A percentile compares a stretch with the other conserved stretches of the same genome.
phyloP scores from a whole-genome alignment of 805 yeast species.

The Danielozyma ontarioensis region DNA sequence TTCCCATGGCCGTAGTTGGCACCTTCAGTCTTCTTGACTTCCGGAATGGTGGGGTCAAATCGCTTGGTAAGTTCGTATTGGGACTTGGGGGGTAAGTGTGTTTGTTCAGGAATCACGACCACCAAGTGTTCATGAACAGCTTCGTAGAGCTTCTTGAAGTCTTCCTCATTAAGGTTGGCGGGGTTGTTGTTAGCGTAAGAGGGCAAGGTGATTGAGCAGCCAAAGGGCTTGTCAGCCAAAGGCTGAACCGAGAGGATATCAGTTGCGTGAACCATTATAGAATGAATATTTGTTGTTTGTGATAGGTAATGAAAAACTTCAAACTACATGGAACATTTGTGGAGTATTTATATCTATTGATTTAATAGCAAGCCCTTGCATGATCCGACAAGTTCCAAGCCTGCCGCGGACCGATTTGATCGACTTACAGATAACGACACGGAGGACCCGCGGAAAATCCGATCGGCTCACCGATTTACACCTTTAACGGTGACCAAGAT shows the following conservation, averaged over 20 bases:
- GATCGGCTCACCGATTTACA: not conserved
- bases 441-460: too few relatives aligned
- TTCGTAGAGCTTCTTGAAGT: slow-evolving; percentile 54
- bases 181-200: slow-evolving; percentile 66
- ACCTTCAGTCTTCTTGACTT: slow-evolving; percentile 27
- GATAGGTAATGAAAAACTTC: too few relatives aligned
- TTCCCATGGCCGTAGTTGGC: slow-evolving; percentile 84
- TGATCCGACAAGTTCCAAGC: too few relatives aligned
- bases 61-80: slow-evolving; percentile 73
- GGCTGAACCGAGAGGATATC: slow-evolving; percentile 32
- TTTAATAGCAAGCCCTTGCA: too few relatives aligned
- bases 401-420: too few relatives aligned
- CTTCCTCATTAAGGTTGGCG: slow-evolving; percentile 55
- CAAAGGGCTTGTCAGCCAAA: slow-evolving; percentile 50
- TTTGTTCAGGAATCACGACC: slow-evolving; percentile 68
- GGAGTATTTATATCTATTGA: too few relatives aligned
- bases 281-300: not conserved
- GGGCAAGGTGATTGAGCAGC: slow-evolving; percentile 67
- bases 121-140: slow-evolving; percentile 70
- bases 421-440: too few relatives aligned
- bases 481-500: not conserved
- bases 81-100: slow-evolving; percentile 61
- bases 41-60: slow-evolving; percentile 65
- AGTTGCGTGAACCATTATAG: not conserved
- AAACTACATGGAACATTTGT: too few relatives aligned